A percentile compares a stretch with the other conserved stretches of the same genome.
These are phyloP conservation scores for Eremothecium sinecaudum DNA, from an alignment of 1,139 yeast genomes.

Conservation along the genomic window DNA sequence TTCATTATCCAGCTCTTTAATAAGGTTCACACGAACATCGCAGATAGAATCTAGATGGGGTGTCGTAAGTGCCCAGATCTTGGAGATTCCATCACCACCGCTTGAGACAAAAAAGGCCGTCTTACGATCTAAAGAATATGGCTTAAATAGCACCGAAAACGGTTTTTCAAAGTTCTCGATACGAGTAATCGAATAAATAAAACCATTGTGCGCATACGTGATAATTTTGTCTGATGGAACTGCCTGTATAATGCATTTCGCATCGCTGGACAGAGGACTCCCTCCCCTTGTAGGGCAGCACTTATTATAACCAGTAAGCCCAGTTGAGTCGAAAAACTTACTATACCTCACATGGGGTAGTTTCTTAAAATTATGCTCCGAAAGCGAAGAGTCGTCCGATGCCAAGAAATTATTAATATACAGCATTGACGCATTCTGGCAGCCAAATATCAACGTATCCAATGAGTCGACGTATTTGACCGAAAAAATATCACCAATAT, in stretches of 20 bases:
- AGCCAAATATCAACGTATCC: slow-evolving; percentile 68
- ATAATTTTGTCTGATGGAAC: slow-evolving; percentile 57
- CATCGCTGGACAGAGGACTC: slow-evolving; percentile 1
- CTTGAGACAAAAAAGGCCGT: slow-evolving; percentile 48
- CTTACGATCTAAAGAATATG: slow-evolving; percentile 10
- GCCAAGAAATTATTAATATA: slow-evolving; percentile 44
- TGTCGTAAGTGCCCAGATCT: slow-evolving; percentile 55
- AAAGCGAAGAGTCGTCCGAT: slow-evolving; percentile 4
- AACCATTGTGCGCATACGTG: slow-evolving; percentile 85
- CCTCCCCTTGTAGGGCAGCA: neutral
- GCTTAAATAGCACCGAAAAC: slow-evolving; percentile 6
- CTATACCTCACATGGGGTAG: slow-evolving; percentile 78
- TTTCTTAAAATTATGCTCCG: slow-evolving; percentile 16
- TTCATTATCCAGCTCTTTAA: slow-evolving; percentile 46
- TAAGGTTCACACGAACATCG: slow-evolving; percentile 13
- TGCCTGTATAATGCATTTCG: slow-evolving; percentile 39
- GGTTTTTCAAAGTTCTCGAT: slow-evolving; percentile 12
- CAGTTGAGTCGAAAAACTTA: slow-evolving; percentile 81
- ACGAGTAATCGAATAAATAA: slow-evolving; percentile 61
- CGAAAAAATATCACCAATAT: slow-evolving; percentile 90
- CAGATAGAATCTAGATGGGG: slow-evolving; percentile 8
- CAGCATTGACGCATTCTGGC: slow-evolving; percentile 82
- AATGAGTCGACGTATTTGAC: slow-evolving; percentile 56
- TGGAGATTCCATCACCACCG: slow-evolving; percentile 85
- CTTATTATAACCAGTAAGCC: slow-evolving; percentile 54